Conservation (phyloP, 2,329 filamentous ascomycete species). For the Teratosphaeria epicoccoides region DNA sequence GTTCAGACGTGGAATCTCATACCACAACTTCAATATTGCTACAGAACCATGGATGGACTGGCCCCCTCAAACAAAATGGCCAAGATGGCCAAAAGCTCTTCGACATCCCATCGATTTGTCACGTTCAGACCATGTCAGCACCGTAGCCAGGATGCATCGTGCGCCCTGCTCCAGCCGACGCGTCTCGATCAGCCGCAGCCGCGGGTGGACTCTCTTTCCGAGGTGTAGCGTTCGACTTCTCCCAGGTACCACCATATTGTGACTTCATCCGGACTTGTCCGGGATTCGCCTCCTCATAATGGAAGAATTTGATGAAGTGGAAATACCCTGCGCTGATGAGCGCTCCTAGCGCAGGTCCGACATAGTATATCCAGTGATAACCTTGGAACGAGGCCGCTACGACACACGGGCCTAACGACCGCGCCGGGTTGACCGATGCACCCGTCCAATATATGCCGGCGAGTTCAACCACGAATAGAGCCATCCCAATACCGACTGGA, state of each 20-base stretch:
- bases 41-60: no score
- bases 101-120: not conserved
- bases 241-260: not conserved
- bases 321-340: conserved; percentile 16
- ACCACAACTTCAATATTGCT: not conserved
- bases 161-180: not conserved
- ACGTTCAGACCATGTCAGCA: not conserved
- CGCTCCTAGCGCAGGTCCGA: conserved; percentile 17
- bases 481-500: conserved; percentile 59
- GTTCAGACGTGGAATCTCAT: not conserved
- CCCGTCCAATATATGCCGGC: conserved; percentile 22
- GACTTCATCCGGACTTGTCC: conserved; percentile 16
- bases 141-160: not conserved
- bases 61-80: no score
- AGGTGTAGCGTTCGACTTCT: not conserved
- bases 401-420: conserved; percentile 22
- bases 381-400: conserved; percentile 11
- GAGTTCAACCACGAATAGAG: conserved; percentile 49
- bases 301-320: conserved; percentile 13
- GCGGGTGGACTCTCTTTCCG: not conserved
- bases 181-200: not conserved
- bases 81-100: no score
- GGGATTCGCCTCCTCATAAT: conserved; percentile 22
- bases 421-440: conserved; percentile 24
- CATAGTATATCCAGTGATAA: conserved; percentile 10